Conservation (phyloP, 352 stramenopile species). For the Globisporangium barbulae region DNA sequence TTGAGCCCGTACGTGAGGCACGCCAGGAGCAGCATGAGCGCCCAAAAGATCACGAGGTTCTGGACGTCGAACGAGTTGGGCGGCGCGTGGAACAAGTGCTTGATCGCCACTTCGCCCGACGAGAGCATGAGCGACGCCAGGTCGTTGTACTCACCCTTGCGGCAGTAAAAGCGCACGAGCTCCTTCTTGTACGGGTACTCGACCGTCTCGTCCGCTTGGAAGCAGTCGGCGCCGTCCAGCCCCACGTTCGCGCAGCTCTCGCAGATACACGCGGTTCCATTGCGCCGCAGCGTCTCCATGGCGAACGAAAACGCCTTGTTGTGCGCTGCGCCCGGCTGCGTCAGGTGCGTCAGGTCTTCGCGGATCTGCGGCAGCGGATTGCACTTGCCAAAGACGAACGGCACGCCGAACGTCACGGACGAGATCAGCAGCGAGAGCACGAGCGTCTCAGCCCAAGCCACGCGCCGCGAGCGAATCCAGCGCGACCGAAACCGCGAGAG, state of each 20-base stretch:
- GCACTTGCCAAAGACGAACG: constrained; percentile 67
- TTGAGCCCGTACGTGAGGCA: constrained; percentile 96
- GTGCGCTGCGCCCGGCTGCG: constrained; percentile 30
- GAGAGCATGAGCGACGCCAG: constrained; percentile 95
- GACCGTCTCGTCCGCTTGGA: constrained; percentile 60
- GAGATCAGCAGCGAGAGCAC: constrained; percentile 58
- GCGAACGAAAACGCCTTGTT: constrained; percentile 68
- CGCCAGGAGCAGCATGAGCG: constrained; percentile 73
- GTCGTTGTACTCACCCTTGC: constrained; percentile 96
- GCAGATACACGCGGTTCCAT: constrained; percentile 68
- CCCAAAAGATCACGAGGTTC: constrained; percentile 76
- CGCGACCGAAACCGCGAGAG: constrained; percentile 84
- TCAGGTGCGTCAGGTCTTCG: constrained; percentile 50
- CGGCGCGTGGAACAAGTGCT: constrained; percentile 94
- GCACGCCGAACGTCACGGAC: constrained; percentile 55
- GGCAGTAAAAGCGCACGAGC: constrained; percentile 94
- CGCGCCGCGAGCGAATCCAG: constrained; percentile 52
- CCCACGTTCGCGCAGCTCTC: constrained; percentile 52
- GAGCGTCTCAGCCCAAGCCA: constrained; percentile 60
- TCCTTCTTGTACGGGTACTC: constrained; percentile 84
- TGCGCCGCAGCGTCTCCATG: constrained; percentile 65
- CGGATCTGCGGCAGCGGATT: constrained; percentile 48
- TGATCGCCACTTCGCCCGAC: constrained; percentile 92
- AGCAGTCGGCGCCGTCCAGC: constrained; percentile 55
- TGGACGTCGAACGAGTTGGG: constrained; percentile 70